phyloP scores from a whole-genome alignment of 228 moss, liverwort and hornwort species.

The Sphagnum fallax region DNA sequence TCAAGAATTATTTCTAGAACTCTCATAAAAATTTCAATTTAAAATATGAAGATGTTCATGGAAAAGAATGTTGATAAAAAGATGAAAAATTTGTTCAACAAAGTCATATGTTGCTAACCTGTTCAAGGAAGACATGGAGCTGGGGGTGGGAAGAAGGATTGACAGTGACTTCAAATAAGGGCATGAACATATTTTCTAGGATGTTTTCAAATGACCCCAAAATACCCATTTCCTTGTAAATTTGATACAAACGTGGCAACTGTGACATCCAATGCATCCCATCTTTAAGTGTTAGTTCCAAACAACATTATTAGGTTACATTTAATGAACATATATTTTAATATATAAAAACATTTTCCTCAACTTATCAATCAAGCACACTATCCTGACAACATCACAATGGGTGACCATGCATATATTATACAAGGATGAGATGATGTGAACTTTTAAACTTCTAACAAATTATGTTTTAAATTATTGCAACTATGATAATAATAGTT shows the following conservation, averaged over 20 bases:
- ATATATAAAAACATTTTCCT: neutral
- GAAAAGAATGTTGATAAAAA: neutral
- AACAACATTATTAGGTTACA: neutral
- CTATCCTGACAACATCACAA: too few relatives aligned
- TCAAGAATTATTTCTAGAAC: neutral
- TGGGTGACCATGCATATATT: neutral
- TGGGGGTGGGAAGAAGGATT: constrained; percentile 88
- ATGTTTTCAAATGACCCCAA: constrained; percentile 71
- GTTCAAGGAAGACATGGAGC: constrained; percentile 81
- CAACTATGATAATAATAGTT: neutral
- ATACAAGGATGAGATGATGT: neutral
- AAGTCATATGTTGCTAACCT: constrained; percentile 42
- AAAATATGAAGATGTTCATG: neutral
- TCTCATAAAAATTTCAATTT: neutral
- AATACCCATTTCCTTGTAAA: constrained; percentile 99
- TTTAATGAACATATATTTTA: neutral
- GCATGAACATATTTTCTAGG: constrained; percentile 85
- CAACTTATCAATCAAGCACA: too few relatives aligned
- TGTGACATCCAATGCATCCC: constrained; percentile 15
- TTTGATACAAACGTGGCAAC: constrained; percentile 90
- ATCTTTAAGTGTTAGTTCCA: neutral
- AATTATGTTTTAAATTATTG: neutral
- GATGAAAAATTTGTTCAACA: neutral
- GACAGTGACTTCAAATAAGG: constrained; percentile 93
- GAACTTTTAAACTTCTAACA: neutral